These are phyloP conservation scores for Volvariella volvacea DNA, from an alignment of 1,284 basidiomycete species.

Conservation along the genomic window DNA sequence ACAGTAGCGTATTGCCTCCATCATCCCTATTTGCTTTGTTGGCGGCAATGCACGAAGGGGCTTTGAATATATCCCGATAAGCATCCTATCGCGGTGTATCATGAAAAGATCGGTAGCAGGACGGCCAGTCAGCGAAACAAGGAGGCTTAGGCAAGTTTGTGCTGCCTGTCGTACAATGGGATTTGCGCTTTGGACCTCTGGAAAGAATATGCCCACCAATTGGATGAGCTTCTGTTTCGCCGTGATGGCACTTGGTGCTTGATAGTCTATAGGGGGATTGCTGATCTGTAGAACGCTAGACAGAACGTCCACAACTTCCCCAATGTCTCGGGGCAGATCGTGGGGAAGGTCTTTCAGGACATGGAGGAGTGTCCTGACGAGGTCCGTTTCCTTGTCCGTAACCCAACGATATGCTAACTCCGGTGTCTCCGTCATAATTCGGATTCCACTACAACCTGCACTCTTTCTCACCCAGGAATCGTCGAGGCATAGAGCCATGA, in stretches of 20 bases:
- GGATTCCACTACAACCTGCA: conserved; percentile 82
- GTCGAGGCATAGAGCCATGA: conserved; percentile 82
- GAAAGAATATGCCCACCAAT: conserved; percentile 82
- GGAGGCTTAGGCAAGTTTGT: conserved; percentile 76
- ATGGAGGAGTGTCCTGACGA: conserved; percentile 87
- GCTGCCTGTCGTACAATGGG: conserved; percentile 81
- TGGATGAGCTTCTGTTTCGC: conserved; percentile 49
- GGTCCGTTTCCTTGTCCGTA: conserved; percentile 84
- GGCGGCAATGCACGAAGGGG: conserved; percentile 96
- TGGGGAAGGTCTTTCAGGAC: conserved; percentile 94
- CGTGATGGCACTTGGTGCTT: conserved; percentile 31
- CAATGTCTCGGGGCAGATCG: conserved; percentile 81
- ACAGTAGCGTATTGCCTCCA: conserved; percentile 95
- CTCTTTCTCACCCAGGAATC: conserved; percentile 85
- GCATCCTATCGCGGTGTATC: conserved; percentile 84
- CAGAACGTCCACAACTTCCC: conserved; percentile 77
- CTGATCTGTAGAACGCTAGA: conserved; percentile 73
- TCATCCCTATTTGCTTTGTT: conserved; percentile 96
- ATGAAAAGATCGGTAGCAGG: conserved; percentile 76
- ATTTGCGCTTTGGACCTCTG: conserved; percentile 87
- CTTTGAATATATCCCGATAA: conserved; percentile 91
- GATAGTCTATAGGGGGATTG: conserved; percentile 44
- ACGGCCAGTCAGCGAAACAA: conserved; percentile 72
- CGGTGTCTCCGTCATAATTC: conserved; percentile 67
- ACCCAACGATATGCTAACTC: conserved; percentile 79